These are phyloP conservation scores for Alternaria incomplexa DNA, from an alignment of 2,329 filamentous ascomycete genomes.

Conservation along the genomic window DNA sequence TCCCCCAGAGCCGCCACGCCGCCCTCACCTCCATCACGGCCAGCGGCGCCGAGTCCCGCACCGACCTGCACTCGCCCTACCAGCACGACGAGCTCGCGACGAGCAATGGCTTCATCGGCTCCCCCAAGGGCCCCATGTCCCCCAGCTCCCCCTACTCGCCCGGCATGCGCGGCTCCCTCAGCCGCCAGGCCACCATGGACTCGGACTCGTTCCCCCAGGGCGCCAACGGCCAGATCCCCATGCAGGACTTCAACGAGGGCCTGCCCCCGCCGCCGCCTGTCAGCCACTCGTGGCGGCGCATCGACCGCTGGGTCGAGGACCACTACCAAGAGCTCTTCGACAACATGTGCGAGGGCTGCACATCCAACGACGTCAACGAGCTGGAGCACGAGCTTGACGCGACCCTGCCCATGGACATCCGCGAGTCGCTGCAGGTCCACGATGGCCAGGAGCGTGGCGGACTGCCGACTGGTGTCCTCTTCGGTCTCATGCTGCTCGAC, in stretches of 20 bases:
- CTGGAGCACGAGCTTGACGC: slow-evolving; percentile 95
- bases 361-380: slow-evolving; percentile 94
- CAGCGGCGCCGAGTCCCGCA: slow-evolving; percentile 81
- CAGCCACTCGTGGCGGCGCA: slow-evolving; percentile 88
- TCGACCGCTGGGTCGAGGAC: slow-evolving; percentile 91
- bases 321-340: slow-evolving; percentile 95
- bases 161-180: slow-evolving; percentile 80
- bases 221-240: slow-evolving; percentile 83
- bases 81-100: slow-evolving; percentile 70
- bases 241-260: slow-evolving; percentile 95
- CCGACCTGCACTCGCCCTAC: slow-evolving; percentile 81
- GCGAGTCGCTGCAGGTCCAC: slow-evolving; percentile 87
- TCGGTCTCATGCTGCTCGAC: slow-evolving; percentile 92
- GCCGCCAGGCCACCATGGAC: slow-evolving; percentile 66
- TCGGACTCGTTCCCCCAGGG: slow-evolving; percentile 64
- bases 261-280: slow-evolving; percentile 88
- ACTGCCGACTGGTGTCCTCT: slow-evolving; percentile 87
- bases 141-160: slow-evolving; percentile 82
- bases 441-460: slow-evolving; percentile 98
- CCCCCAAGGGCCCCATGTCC: slow-evolving; percentile 62
- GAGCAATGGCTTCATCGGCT: slow-evolving; percentile 66
- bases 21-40: slow-evolving; percentile 88
- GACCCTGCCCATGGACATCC: slow-evolving; percentile 88
- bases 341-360: slow-evolving; percentile 90
- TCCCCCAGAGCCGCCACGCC: slow-evolving; percentile 80